These are phyloP conservation scores for Borovskyia barvae DNA, from an alignment of 208 protist species.

Conservation along the genomic window DNA sequence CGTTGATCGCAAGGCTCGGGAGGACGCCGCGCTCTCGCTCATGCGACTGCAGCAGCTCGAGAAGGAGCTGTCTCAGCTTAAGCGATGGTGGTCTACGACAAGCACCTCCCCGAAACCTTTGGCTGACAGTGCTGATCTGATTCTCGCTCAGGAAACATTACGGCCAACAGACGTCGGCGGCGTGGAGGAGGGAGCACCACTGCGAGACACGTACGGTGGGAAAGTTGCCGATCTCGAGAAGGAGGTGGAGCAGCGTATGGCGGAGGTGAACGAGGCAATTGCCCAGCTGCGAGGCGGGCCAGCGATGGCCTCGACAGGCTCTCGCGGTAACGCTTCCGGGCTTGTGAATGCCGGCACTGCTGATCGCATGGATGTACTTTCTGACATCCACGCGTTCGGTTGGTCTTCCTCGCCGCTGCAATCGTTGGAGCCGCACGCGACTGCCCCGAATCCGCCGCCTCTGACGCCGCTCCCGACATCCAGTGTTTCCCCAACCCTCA, in stretches of 20 bases:
- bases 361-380: background rate
- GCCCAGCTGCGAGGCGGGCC: slow-evolving; percentile 41
- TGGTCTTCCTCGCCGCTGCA: no score
- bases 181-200: slow-evolving; percentile 6
- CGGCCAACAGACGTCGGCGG: background rate
- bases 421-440: no score
- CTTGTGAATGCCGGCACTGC: background rate
- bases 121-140: background rate
- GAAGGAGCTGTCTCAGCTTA: slow-evolving; percentile 56
- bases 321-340: no score
- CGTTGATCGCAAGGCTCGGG: slow-evolving; percentile 82
- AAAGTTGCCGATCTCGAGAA: slow-evolving; percentile 65
- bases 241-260: slow-evolving; percentile 86
- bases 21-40: slow-evolving; percentile 80
- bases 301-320: slow-evolving; percentile 3
- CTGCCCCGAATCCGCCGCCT: no score
- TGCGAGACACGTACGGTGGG: slow-evolving; percentile 57
- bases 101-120: no score
- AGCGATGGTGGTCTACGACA: slow-evolving; percentile 22
- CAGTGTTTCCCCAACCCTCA: no score
- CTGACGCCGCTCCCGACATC: no score
- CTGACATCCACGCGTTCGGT: background rate
- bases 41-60: slow-evolving; percentile 85
- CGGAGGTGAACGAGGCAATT: slow-evolving; percentile 79
- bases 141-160: background rate